Conservation (phyloP, 257 asterid genomes). For the Nyctanthes arbortristis region DNA sequence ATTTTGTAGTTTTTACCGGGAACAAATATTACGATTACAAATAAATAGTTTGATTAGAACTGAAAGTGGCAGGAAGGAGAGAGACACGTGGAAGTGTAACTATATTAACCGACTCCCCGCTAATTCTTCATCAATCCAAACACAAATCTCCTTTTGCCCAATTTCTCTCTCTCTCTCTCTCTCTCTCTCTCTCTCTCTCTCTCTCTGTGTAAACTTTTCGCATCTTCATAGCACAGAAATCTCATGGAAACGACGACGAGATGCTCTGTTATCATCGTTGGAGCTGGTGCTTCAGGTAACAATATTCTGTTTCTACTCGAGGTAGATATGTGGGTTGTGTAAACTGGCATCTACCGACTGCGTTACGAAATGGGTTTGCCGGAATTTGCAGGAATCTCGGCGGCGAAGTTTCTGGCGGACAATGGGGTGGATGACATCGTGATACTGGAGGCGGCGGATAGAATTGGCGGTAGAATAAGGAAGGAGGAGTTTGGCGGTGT, state of each 20-base stretch:
- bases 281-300: constrained; percentile 87
- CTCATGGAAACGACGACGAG: constrained; percentile 56
- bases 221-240: not conserved
- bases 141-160: not conserved
- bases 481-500: constrained; percentile 85
- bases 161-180: not conserved
- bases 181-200: not conserved
- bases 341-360: not conserved
- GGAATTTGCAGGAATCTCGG: constrained; percentile 58
- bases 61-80: no score
- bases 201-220: no score
- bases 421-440: constrained; percentile 79
- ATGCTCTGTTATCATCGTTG: constrained; percentile 67
- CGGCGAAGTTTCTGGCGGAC: constrained; percentile 77
- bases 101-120: no score
- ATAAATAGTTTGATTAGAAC: no score
- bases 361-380: not conserved
- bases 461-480: constrained; percentile 80
- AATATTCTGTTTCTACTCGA: not conserved
- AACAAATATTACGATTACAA: no score
- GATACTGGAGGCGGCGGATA: constrained; percentile 79
- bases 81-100: no score
- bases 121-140: no score
- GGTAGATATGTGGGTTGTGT: not conserved
- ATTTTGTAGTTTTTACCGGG: no score